Conservation (phyloP, 495 filamentous ascomycete genomes). For the Lasiosphaeris hirsuta region DNA sequence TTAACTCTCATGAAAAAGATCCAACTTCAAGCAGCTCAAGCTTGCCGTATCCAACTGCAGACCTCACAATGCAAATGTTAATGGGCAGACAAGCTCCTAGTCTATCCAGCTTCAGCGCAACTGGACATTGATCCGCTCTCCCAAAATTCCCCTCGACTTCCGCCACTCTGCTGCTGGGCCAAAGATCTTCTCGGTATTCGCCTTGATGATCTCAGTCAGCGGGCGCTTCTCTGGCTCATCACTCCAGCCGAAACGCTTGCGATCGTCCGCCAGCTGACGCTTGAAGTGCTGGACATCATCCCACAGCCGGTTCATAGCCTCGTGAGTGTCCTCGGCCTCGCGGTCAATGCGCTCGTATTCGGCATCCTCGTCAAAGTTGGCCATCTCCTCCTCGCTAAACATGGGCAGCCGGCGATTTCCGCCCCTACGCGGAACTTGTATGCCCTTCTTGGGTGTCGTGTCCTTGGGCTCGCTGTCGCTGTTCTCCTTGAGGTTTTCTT, state of each 20-base stretch:
- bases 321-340: constrained; percentile 59
- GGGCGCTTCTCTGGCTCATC: constrained; percentile 27
- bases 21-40: too few species aligned
- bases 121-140: too few species aligned
- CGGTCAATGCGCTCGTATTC: constrained; percentile 44
- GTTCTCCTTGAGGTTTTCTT: constrained; percentile 20
- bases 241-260: constrained; percentile 44
- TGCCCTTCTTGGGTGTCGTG: neutral
- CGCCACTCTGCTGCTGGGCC: too few species aligned
- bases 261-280: constrained; percentile 78
- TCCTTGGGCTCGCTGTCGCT: constrained; percentile 22
- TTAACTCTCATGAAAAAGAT: too few species aligned
- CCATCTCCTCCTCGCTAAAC: constrained; percentile 24
- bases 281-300: constrained; percentile 78
- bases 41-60: too few species aligned
- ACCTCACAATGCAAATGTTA: too few species aligned
- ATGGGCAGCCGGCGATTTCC: constrained; percentile 7
- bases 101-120: too few species aligned
- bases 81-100: too few species aligned
- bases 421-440: neutral
- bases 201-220: constrained; percentile 16
- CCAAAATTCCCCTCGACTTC: too few species aligned
- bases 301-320: constrained; percentile 66
- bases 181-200: too few species aligned
- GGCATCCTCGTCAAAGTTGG: constrained; percentile 20